Evolutionary conservation across 2,329 filamentous ascomycete species (phyloP).

Genomic region (Aspergillus udagawae): DNA sequence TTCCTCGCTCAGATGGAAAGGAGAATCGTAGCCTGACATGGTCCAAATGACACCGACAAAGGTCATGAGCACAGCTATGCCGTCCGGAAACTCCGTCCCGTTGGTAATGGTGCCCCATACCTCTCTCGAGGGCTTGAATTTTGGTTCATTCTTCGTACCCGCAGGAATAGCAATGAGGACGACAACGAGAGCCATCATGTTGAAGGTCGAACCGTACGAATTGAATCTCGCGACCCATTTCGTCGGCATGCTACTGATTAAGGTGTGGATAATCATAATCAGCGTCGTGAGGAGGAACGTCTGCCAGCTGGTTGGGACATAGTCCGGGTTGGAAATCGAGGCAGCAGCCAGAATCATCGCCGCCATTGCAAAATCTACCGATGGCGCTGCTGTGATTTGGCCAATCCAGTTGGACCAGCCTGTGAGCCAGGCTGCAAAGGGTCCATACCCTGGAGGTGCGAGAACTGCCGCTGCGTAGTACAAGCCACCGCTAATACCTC

Average conservation of each 20-base stretch:
- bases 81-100: constrained; percentile 63
- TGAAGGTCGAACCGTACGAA: constrained; percentile 65
- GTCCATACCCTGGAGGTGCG: constrained; percentile 62
- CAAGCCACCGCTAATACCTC: constrained; percentile 53
- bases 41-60: constrained; percentile 70
- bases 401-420: constrained; percentile 68
- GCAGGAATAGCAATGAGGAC: constrained; percentile 68
- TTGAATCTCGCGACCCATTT: constrained; percentile 68
- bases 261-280: constrained; percentile 64
- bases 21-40: constrained; percentile 63
- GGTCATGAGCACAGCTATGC: constrained; percentile 65
- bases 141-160: constrained; percentile 52
- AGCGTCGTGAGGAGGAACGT: constrained; percentile 64
- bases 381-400: constrained; percentile 64
- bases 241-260: constrained; percentile 67
- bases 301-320: constrained; percentile 62
- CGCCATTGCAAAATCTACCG: constrained; percentile 62
- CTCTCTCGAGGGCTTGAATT: constrained; percentile 54
- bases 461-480: constrained; percentile 72
- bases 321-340: constrained; percentile 64
- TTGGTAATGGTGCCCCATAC: constrained; percentile 66
- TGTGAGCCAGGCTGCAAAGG: constrained; percentile 64
- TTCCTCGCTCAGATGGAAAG: constrained; percentile 71
- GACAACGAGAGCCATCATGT: constrained; percentile 63
- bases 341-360: constrained; percentile 69